Evolutionary conservation across 2,329 filamentous ascomycete genomes (phyloP).

Genomic region (Botrytis elliptica): DNA sequence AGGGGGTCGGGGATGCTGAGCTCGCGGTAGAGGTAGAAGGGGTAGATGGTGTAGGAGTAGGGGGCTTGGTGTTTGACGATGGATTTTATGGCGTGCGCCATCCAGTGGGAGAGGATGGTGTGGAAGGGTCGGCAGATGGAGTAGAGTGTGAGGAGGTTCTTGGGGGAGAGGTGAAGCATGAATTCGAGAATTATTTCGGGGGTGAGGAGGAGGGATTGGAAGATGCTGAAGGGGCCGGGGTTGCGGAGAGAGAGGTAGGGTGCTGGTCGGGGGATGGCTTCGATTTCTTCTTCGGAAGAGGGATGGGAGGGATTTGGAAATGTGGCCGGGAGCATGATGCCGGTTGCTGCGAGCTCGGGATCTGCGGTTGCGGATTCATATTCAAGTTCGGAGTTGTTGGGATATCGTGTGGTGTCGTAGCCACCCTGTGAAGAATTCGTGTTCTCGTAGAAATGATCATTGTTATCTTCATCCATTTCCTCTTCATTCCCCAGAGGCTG

Average conservation of each 20-base stretch:
- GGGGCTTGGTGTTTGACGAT: slow-evolving; percentile 56
- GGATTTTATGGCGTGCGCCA: slow-evolving; percentile 36
- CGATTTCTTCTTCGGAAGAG: background rate
- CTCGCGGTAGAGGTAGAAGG: slow-evolving; percentile 56
- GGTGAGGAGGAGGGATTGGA: background rate
- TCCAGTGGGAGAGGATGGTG: background rate
- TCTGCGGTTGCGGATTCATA: background rate
- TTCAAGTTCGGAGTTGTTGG: background rate
- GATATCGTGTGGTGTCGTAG: background rate
- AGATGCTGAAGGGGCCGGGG: slow-evolving; percentile 6
- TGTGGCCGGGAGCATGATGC: background rate
- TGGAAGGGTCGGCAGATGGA: background rate
- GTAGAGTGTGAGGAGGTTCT: background rate
- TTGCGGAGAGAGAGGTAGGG: background rate
- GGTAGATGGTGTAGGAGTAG: slow-evolving; percentile 54
- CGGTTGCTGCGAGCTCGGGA: background rate
- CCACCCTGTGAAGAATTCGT: background rate
- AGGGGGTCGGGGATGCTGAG: slow-evolving; percentile 61
- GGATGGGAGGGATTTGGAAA: background rate
- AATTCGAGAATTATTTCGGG: slow-evolving; percentile 10
- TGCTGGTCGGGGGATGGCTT: background rate
- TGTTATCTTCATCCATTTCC: background rate
- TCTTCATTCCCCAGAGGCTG: no score
- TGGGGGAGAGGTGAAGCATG: background rate
- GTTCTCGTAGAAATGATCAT: background rate